Conservation (phyloP, 176 grass and related monocot species). For the Paspalum vaginatum region DNA sequence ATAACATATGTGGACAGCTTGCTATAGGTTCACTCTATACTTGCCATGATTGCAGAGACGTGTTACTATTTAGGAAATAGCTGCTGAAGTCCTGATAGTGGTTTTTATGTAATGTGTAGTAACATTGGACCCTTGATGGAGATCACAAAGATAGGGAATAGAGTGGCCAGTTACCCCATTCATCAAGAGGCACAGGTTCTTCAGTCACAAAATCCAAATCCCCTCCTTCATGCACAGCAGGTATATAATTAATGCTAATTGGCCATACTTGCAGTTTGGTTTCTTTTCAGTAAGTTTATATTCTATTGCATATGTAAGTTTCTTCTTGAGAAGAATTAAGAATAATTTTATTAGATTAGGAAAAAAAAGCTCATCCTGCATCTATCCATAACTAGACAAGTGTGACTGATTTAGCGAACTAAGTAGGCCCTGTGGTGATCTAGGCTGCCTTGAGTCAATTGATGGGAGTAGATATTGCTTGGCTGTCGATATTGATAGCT, state of each 20-base stretch:
- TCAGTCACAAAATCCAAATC: conserved; percentile 71
- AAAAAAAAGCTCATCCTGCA: background rate
- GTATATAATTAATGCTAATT: conserved; percentile 48
- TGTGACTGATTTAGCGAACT: conserved; percentile 8
- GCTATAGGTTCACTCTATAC: conserved; percentile 20
- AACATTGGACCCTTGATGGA: conserved; percentile 74
- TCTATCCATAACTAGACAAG: background rate
- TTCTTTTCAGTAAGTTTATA: conserved; percentile 19
- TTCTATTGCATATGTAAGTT: background rate
- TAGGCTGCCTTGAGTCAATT: background rate
- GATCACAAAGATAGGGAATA: conserved; percentile 73
- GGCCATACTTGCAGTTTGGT: conserved; percentile 23
- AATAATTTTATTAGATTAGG: background rate
- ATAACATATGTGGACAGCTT: conserved; percentile 23
- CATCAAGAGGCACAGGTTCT: conserved; percentile 73
- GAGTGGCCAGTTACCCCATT: conserved; percentile 56
- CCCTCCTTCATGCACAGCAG: conserved; percentile 71
- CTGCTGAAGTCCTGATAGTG: conserved; percentile 9
- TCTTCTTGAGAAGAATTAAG: conserved; percentile 5
- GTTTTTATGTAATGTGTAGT: conserved; percentile 55
- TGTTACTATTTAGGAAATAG: conserved; percentile 24
- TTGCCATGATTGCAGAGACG: conserved; percentile 23
- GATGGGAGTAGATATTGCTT: conserved; percentile 21
- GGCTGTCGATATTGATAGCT: background rate
- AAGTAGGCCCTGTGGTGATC: conserved; percentile 9